Base-by-base conservation (phyloP, 83 land plant species). In the Diphasiastrum complanatum region DNA sequence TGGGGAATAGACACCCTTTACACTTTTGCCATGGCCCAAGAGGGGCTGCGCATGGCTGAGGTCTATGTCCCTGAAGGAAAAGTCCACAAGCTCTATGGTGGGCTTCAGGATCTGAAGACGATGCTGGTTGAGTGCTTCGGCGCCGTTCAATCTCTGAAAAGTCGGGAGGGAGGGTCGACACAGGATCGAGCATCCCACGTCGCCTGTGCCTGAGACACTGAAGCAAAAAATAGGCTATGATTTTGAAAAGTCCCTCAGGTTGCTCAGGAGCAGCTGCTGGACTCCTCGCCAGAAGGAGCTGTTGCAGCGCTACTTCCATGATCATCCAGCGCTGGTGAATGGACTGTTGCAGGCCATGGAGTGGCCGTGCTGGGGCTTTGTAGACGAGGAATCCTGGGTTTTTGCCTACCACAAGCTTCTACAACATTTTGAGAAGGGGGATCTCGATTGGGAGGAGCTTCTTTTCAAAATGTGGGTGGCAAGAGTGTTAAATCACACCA, bases 1-100 rank as follows among this genome's bases (percentile, higher is more conserved):
- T 66, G 69, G 69, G 69, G 69, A 4, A 66, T 66, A 41, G 69
- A 66, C 47, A 66, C 69, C 1, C 66, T 66, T n/a, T 66, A 66
- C 69, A 66, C 69, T 8, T 66, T 66, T 31, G 63, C 55, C 16
- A 38, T 26, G n/a, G 69, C 58, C 0, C 69, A 66, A 34, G 19
- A 53, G 1, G 69, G 69, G 16, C 31, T 66, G 1, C 62, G 58
- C 47, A n/a, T 66, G 0, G 62, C 69, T 1, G 69, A 66, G 48
- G 69, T 66, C 47, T 66, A 66, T 22, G 55, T 66, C 19, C 69
- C 69, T 19, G 67, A 66, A 16, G 69, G 69, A 27, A 66, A 66
- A 33, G 69, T 66, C 10, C 69, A 66, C 32, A 32, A 63, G 1
- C 66, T 66, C 30, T 66, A 66, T 14, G 47, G 63, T 12, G 69